Evolutionary conservation across 257 asterid genomes (phyloP).

Genomic region (Mentha longifolia): DNA sequence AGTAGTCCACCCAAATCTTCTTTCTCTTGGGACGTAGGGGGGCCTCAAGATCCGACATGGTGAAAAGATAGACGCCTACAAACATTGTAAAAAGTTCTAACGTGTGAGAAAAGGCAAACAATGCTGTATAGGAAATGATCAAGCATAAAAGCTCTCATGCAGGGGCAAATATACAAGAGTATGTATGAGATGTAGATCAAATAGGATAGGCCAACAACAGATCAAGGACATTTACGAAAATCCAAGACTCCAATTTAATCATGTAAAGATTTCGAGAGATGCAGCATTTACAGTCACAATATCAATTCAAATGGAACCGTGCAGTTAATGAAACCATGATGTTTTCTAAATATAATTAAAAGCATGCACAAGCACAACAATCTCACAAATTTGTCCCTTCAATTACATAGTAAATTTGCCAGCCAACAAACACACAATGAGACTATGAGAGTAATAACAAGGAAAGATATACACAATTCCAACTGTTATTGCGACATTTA

Average conservation of each 20-base stretch:
- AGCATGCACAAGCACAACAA: not conserved
- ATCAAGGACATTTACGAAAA: not conserved
- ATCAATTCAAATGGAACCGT: conserved; percentile 7
- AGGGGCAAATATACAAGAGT: not conserved
- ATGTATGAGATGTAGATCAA: not conserved
- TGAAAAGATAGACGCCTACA: conserved; percentile 42
- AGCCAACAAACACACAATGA: not conserved
- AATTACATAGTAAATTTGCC: not conserved
- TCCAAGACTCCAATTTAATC: not conserved
- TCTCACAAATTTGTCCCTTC: not conserved
- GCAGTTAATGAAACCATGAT: not conserved
- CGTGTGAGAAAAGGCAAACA: conserved; percentile 12
- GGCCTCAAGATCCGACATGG: conserved; percentile 89
- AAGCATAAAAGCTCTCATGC: not conserved
- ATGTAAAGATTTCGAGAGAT: not conserved
- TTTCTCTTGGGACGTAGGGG: conserved; percentile 95
- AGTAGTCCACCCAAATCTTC: conserved; percentile 81
- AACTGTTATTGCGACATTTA: not conserved
- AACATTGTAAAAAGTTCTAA: conserved; percentile 16
- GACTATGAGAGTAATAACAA: no score
- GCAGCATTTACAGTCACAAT: not conserved
- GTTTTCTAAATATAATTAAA: not conserved
- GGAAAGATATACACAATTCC: not conserved
- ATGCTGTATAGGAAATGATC: not conserved
- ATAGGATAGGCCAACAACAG: not conserved